Evolutionary conservation across 2,329 filamentous ascomycete genomes (phyloP), one percentile per base, ranked within the genome.

Genomic region (Cladosporium sp.): DNA sequence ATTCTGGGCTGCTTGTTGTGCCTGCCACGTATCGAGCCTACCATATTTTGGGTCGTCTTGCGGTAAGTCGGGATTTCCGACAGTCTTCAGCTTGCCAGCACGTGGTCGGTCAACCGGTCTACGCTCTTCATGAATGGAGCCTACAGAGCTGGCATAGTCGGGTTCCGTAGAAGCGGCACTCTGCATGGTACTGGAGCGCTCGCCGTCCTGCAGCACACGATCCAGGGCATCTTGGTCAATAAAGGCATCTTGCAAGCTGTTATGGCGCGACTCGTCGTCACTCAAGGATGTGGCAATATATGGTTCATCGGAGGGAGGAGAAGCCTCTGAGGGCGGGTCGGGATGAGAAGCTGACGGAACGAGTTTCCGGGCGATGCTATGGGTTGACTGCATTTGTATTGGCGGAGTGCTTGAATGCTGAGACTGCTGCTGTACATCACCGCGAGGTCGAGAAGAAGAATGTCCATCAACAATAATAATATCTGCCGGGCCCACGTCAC

Each of bases 51-150:
- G 42, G 71, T 71, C 54, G 73, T 61, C 30, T 70, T 67, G 37
- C 68, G 71, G 52, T n/a, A 72, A 60, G 30, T 72, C 71, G 6
- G 73, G 71, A 43, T 73, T 69, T 37, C 89, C 90, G 9, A 91
- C 84, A 1, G 86, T 89, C 65, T 86, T 90, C 64, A 92, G 74
- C 6, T 91, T 83, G 43, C 91, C 91, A 56, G 87, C 86, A 55
- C 92, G 80, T 13, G 87, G 86, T 52, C 80, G 80, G 51, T 89
- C 84, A 7, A 79, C 69, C 0, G 79, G 78, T 53, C 75, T 67
- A 56, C 73, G 69, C 2, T 74, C 73, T 36, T 75, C 75, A 24
- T 57, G 56, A 39, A 71, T 73, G 40, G 55, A 71, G 68, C 53
- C 67, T 61, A 56, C 59, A 18, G 83, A 85, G 67, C 87, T 93